Evolutionary conservation across 2,329 filamentous ascomycete genomes (phyloP).

Genomic region (Lasiodiplodia hormozganensis): DNA sequence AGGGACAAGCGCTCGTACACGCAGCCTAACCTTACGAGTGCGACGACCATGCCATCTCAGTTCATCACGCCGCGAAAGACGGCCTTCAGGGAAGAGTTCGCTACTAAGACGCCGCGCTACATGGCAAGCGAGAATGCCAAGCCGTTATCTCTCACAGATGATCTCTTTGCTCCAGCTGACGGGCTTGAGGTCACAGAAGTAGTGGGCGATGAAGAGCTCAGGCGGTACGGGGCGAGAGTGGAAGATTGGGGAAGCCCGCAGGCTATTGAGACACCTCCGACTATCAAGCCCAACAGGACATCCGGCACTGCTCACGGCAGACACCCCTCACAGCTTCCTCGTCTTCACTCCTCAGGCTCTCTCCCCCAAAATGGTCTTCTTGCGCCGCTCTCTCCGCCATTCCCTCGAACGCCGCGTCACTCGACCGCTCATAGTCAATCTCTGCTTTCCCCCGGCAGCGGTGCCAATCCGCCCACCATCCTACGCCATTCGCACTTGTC

Average conservation of each 20-base stretch:
- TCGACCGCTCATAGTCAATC: conserved; percentile 7
- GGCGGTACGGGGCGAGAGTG: background rate
- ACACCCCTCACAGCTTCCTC: conserved; percentile 2
- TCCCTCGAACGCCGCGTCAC: conserved; percentile 10
- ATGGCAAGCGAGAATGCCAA: conserved; percentile 10
- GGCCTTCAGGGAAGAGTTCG: conserved; percentile 23
- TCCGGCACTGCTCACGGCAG: background rate
- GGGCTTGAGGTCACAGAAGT: background rate
- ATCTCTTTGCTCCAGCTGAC: background rate
- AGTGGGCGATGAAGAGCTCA: background rate
- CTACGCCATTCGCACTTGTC: conserved; percentile 14
- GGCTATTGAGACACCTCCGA: background rate
- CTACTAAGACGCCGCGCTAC: conserved; percentile 6
- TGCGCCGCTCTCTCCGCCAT: background rate
- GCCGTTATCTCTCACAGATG: background rate
- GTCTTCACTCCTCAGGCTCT: background rate
- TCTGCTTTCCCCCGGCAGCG: background rate
- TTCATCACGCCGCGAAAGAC: conserved; percentile 10
- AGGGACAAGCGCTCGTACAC: conserved; percentile 13
- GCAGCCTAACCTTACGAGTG: conserved; percentile 22
- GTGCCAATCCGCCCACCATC: conserved; percentile 5
- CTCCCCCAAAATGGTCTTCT: conserved; percentile 8
- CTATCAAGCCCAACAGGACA: background rate
- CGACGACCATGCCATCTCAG: background rate
- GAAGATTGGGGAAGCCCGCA: background rate